Conservation (phyloP, 192 early-diverging fungal species). For the Thamnidium elegans region DNA sequence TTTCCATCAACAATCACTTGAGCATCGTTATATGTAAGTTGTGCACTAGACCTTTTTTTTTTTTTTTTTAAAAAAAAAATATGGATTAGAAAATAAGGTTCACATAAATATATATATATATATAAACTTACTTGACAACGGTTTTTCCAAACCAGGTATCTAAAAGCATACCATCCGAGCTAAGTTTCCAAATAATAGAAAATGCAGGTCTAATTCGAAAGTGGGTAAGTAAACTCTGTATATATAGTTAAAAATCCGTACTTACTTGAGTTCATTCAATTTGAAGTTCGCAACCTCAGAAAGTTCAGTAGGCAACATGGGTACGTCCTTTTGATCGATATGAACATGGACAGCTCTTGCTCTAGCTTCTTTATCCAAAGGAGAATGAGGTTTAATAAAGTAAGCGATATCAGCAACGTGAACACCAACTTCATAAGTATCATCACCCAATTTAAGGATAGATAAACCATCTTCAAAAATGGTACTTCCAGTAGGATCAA, state of each 20-base stretch:
- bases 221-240: not conserved
- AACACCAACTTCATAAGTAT: slow-evolving; percentile 68
- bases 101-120: not conserved
- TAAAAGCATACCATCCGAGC: slow-evolving; percentile 75
- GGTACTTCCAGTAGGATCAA: slow-evolving; percentile 73
- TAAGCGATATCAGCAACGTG: slow-evolving; percentile 95
- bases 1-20: slow-evolving; percentile 16
- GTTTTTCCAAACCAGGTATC: slow-evolving; percentile 72
- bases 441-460: slow-evolving; percentile 55
- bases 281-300: slow-evolving; percentile 91
- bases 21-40: slow-evolving; percentile 67
- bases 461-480: slow-evolving; percentile 79
- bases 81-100: not conserved
- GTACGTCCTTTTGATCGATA: slow-evolving; percentile 90
- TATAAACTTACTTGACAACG: slow-evolving; percentile 19
- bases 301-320: slow-evolving; percentile 90
- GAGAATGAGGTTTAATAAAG: slow-evolving; percentile 90
- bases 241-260: not conserved
- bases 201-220: slow-evolving; percentile 24
- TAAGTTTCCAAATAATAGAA: slow-evolving; percentile 96
- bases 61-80: not conserved
- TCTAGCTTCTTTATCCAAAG: slow-evolving; percentile 92
- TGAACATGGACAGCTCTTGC: slow-evolving; percentile 90
- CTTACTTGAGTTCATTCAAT: slow-evolving; percentile 67
- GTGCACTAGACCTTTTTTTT: slow-evolving; percentile 25